A percentile compares a stretch with the other conserved stretches of the same genome.
Conservation (phyloP, 202 grass and related monocot species). For the Saccharum hybrid region DNA sequence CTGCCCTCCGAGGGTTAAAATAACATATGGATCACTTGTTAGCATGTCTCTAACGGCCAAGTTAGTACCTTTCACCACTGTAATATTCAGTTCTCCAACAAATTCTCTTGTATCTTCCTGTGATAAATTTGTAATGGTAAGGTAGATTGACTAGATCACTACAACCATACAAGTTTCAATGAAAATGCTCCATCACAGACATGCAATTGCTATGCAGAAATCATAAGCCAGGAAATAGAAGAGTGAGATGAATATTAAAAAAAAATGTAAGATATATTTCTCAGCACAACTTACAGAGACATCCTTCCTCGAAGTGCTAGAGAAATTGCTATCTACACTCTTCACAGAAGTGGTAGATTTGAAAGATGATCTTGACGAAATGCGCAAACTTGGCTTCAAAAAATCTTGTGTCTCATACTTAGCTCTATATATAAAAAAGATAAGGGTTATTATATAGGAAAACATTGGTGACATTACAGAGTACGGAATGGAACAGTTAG, state of each 20-base stretch:
- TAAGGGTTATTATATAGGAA: slow-evolving; percentile 30
- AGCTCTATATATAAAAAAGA: slow-evolving; percentile 53
- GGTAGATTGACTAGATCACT: slow-evolving; percentile 25
- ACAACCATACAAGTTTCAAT: slow-evolving; percentile 38
- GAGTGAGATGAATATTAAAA: slow-evolving; percentile 21
- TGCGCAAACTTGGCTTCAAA: slow-evolving; percentile 98
- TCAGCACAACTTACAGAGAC: slow-evolving; percentile 59
- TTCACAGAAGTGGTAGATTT: slow-evolving; percentile 70
- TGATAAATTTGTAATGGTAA: slow-evolving; percentile 52
- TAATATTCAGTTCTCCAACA: slow-evolving; percentile 82
- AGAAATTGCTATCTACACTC: slow-evolving; percentile 52
- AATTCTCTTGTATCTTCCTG: slow-evolving; percentile 90
- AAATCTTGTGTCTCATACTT: slow-evolving; percentile 98
- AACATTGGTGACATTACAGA: slow-evolving; percentile 29
- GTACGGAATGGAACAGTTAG: slow-evolving; percentile 33
- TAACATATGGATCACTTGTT: slow-evolving; percentile 95
- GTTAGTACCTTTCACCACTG: slow-evolving; percentile 77
- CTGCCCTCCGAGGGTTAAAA: slow-evolving; percentile 78
- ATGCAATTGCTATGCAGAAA: slow-evolving; percentile 40
- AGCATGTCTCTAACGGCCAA: slow-evolving; percentile 92
- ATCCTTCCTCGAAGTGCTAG: slow-evolving; percentile 65
- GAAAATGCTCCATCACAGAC: slow-evolving; percentile 4
- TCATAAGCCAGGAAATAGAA: slow-evolving; percentile 28
- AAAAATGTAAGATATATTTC: slow-evolving; percentile 33
- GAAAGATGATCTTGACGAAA: slow-evolving; percentile 76